phyloP scores from a whole-genome alignment of 1,284 basidiomycete species.

The Heimioporus retisporus region DNA sequence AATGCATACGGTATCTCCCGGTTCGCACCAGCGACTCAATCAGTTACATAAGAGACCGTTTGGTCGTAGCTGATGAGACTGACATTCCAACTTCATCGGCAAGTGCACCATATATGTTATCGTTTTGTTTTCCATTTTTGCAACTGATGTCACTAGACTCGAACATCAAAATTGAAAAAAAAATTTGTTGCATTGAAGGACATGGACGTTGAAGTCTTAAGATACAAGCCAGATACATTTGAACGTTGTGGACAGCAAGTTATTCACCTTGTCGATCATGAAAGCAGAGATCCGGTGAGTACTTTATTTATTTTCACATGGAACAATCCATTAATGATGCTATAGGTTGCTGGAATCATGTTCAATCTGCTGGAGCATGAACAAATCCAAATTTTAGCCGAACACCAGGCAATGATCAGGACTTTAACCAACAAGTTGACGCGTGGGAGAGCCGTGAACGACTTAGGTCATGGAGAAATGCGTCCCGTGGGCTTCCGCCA shows the following conservation, averaged over 20 bases:
- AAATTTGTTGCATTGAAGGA: too few species aligned
- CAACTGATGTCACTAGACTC: too few species aligned
- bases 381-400: neutral
- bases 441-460: neutral
- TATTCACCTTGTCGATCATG: too few species aligned
- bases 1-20: slow-evolving; percentile 2
- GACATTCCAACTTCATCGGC: neutral
- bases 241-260: too few species aligned
- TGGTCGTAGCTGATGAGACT: neutral
- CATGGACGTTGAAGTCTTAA: too few species aligned
- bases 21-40: neutral
- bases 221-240: too few species aligned
- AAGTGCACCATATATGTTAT: neutral
- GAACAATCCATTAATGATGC: too few species aligned
- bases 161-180: too few species aligned
- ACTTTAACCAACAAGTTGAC: neutral
- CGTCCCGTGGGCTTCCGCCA: neutral
- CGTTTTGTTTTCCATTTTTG: too few species aligned
- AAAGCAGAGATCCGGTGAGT: too few species aligned
- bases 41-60: neutral
- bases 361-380: neutral
- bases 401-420: slow-evolving; percentile 16
- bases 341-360: neutral
- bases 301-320: too few species aligned
- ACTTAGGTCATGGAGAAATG: slow-evolving; percentile 12